Evolutionary conservation across 176 grass and related monocot genomes (phyloP).

Genomic region (Hyparrhenia diplandra): DNA sequence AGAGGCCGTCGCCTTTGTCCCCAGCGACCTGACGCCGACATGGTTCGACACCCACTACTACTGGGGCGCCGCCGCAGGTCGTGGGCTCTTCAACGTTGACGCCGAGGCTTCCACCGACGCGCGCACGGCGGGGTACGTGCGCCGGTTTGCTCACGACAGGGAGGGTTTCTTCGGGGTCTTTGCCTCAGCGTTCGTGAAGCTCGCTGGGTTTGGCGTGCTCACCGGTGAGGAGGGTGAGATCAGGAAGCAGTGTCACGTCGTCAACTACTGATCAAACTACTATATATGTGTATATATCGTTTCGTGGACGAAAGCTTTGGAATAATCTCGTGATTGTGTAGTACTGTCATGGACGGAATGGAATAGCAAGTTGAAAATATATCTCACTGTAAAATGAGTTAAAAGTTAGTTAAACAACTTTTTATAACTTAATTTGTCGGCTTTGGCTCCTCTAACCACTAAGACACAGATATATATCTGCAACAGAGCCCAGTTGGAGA

Average conservation of each 20-base stretch:
- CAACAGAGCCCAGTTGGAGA: too few species aligned
- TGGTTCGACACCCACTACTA: constrained; percentile 21
- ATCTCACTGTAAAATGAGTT: background rate
- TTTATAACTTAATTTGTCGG: too few species aligned
- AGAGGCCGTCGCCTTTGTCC: background rate
- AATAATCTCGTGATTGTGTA: background rate
- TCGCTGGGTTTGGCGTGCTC: background rate
- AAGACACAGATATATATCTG: too few species aligned
- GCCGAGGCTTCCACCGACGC: background rate
- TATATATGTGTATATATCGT: background rate
- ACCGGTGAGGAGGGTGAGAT: constrained; percentile 5
- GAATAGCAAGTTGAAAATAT: background rate
- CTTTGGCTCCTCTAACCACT: too few species aligned
- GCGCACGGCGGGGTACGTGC: background rate
- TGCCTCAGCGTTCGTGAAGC: constrained; percentile 17
- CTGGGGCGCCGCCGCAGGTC: background rate
- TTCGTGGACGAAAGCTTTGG: background rate
- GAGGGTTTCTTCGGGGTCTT: background rate
- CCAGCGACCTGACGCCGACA: background rate
- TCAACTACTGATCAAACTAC: background rate
- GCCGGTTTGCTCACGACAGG: background rate
- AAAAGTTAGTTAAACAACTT: too few species aligned
- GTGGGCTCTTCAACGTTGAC: constrained; percentile 11
- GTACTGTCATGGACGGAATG: background rate
- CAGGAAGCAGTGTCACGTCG: background rate